Percentiles rank a stretch among this genome's conserved stretches.
Conservation (phyloP, 495 filamentous ascomycete species). For the Aspergillus ostianus region DNA sequence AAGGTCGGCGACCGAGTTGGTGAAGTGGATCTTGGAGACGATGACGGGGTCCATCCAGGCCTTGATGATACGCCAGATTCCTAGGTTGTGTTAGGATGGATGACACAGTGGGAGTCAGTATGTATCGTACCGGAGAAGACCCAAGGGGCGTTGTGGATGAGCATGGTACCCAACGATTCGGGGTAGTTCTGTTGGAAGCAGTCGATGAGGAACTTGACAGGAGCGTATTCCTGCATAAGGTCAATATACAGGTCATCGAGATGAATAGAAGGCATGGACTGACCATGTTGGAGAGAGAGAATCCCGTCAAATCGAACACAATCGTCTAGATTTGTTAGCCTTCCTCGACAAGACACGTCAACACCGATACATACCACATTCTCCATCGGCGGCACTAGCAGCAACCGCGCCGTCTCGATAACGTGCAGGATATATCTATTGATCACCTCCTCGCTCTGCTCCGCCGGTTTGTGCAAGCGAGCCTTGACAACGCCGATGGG, state of each 20-base stretch:
- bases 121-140: conserved; percentile 70
- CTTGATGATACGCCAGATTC: conserved; percentile 80
- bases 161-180: conserved; percentile 77
- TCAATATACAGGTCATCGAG: not conserved
- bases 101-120: not conserved
- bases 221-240: conserved; percentile 74
- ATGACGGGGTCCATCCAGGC: conserved; percentile 97
- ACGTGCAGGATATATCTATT: conserved; percentile 88
- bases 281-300: conserved; percentile 92
- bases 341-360: conserved; percentile 9
- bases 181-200: conserved; percentile 98
- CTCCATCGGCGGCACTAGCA: conserved; percentile 73
- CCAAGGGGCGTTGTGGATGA: conserved; percentile 95
- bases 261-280: conserved; percentile 10
- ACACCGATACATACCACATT: conserved; percentile 64
- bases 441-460: conserved; percentile 76
- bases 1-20: conserved; percentile 72
- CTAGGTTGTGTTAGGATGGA: conserved; percentile 31
- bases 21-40: conserved; percentile 91
- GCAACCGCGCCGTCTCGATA: conserved; percentile 83
- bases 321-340: conserved; percentile 52
- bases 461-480: conserved; percentile 75
- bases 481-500: conserved; percentile 83
- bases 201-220: conserved; percentile 96
- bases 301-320: conserved; percentile 91